Evolutionary conservation across 2,329 filamentous ascomycete genomes (phyloP), one percentile per base, ranked within the genome.

Genomic region (Nemania sp.): DNA sequence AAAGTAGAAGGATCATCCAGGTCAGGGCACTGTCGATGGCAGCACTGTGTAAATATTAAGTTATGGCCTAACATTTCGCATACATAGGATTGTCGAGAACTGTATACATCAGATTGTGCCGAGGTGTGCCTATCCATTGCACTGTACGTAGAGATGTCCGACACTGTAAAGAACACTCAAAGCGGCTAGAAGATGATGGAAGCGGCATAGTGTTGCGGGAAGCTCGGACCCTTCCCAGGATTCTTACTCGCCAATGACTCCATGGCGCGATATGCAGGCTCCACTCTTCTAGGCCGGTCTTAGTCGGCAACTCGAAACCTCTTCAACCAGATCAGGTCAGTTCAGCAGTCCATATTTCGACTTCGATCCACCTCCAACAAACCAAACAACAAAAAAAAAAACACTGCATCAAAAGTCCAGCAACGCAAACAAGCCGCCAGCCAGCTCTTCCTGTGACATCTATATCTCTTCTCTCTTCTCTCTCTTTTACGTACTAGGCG

Each of bases 201-300:
- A 61, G 34, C 20, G 17, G 43, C 29, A 50, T 54, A 48, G 48
- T n/a, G 45, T 37, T 43, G 17, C 45, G 11, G 55, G 55, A 59
- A 54, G 59, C 59, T 59, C 48, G 60, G 60, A 34, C 51, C 35
- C 47, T 51, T 59, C 35, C 51, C 15, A 25, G 37, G 56, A 53
- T 59, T 62, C 60, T 62, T 62, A 62, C 60, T 62, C 60, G 60
- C 48, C 60, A 59, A 62, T 59, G 60, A 56, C 25, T 32, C 25
- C 39, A 59, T 61, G 50, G 59, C 50, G 59, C 54, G 55, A 62
- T 59, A 62, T 48, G 56, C 11, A 59, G 13, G 29, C 50, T 25
- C 60, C 60, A 52, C 51, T 32, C 17, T 25, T 45, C 15, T 40
- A 35, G 49, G 45, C 17, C 39, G 12, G 35, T 21, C 48, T 47